Conservation (phyloP, 768 basidiomycete species). For the Mycena albidolilacea region DNA sequence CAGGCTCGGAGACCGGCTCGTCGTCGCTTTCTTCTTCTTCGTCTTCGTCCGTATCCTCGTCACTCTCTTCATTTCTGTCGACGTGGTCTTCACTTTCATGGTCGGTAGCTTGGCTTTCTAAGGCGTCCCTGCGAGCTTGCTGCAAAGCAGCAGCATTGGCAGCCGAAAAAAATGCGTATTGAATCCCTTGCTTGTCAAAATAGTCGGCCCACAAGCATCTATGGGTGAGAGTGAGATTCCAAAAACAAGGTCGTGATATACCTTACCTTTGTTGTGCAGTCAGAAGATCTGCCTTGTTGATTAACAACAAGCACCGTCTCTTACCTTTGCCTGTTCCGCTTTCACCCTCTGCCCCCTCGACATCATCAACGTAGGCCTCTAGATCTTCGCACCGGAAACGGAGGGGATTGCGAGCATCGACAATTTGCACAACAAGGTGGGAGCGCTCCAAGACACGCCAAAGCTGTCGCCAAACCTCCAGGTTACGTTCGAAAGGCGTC, state of each 20-base stretch:
- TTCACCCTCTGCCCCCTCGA: constrained; percentile 88
- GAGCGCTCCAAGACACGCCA: constrained; percentile 98
- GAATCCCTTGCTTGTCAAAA: constrained; percentile 81
- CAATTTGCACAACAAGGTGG: constrained; percentile 94
- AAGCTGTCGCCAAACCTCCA: constrained; percentile 98
- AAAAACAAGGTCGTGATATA: neutral
- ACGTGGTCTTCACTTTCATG: constrained; percentile 15
- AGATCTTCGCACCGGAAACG: constrained; percentile 94
- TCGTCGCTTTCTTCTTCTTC: constrained; percentile 49
- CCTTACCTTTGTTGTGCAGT: constrained; percentile 86
- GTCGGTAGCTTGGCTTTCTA: constrained; percentile 31
- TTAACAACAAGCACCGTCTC: constrained; percentile 84
- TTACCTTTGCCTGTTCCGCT: constrained; percentile 80
- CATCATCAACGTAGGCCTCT: constrained; percentile 86
- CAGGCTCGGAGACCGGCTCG: constrained; percentile 48
- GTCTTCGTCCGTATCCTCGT: constrained; percentile 45
- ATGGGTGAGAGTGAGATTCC: constrained; percentile 7
- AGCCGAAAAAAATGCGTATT: constrained; percentile 95
- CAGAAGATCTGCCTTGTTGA: constrained; percentile 97
- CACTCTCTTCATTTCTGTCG: constrained; percentile 27
- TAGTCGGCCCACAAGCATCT: constrained; percentile 94
- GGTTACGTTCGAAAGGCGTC: constrained; percentile 96
- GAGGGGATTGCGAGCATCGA: constrained; percentile 96
- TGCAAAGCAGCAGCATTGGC: constrained; percentile 90
- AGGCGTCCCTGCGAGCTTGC: constrained; percentile 72